phyloP scores from a whole-genome alignment of 805 yeast genomes.

The Wickerhamomyces silvicola region DNA sequence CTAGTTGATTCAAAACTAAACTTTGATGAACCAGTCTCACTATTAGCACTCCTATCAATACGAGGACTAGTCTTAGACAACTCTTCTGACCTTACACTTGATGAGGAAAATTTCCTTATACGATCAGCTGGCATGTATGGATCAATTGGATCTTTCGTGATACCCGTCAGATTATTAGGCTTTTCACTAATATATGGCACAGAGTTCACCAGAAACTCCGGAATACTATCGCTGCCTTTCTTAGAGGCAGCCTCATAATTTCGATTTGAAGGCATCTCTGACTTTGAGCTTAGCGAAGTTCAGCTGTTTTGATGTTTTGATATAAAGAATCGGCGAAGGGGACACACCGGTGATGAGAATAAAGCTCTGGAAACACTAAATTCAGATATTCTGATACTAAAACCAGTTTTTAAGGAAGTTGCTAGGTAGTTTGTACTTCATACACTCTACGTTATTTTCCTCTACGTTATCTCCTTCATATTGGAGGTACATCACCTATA shows the following conservation, averaged over 20 bases:
- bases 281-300: too few relatives aligned
- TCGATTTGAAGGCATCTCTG: neutral
- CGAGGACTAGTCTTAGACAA: neutral
- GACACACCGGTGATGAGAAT: too few relatives aligned
- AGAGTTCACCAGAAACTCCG: conserved; percentile 15
- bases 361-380: too few relatives aligned
- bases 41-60: conserved; percentile 4
- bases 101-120: conserved; percentile 11
- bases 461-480: too few relatives aligned
- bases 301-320: neutral
- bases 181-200: conserved; percentile 9
- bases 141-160: conserved; percentile 7
- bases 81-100: conserved; percentile 11
- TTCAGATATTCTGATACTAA: too few relatives aligned
- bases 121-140: conserved; percentile 13
- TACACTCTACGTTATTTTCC: too few relatives aligned
- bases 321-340: too few relatives aligned
- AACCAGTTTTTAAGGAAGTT: too few relatives aligned
- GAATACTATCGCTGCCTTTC: conserved; percentile 10
- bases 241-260: conserved; percentile 9
- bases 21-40: conserved; percentile 10
- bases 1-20: conserved; percentile 12
- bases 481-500: too few relatives aligned
- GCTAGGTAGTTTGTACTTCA: too few relatives aligned
- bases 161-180: conserved; percentile 4